Conservation (phyloP, 805 yeast species). For the Candida quercuum region DNA sequence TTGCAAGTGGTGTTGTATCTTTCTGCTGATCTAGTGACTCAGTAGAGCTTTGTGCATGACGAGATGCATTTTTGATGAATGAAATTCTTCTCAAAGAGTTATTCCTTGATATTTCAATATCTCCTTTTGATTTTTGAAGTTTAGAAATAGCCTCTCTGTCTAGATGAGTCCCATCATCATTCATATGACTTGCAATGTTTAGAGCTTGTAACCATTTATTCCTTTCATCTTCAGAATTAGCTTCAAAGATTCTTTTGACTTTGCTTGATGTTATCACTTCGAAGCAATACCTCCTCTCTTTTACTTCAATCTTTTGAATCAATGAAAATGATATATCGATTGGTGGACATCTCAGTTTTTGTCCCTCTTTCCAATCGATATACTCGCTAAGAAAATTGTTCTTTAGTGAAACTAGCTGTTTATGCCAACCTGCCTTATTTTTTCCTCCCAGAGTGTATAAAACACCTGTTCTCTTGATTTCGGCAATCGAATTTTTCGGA, state of each 20-base stretch:
- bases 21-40: neutral
- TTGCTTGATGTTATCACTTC: conserved; percentile 71
- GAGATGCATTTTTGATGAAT: neutral
- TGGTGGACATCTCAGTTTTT: conserved; percentile 55
- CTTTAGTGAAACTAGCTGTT: conserved; percentile 75
- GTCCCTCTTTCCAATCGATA: conserved; percentile 75
- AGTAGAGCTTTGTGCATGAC: neutral
- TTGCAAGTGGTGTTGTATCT: conserved; percentile 8
- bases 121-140: too few species aligned
- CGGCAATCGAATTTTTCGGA: neutral
- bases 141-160: too few species aligned
- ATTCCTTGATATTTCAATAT: too few species aligned
- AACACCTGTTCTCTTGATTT: conserved; percentile 7
- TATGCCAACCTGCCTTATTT: conserved; percentile 59
- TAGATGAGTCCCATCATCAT: conserved; percentile 9
- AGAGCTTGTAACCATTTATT: conserved; percentile 64
- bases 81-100: neutral
- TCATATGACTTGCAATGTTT: conserved; percentile 44
- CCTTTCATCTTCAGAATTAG: conserved; percentile 61
- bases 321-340: conserved; percentile 67
- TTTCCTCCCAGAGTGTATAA: conserved; percentile 12
- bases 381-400: conserved; percentile 68
- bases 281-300: conserved; percentile 46
- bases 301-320: conserved; percentile 37
- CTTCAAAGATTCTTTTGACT: conserved; percentile 66